A percentile compares a stretch with the other conserved stretches of the same genome.
Evolutionary conservation across 1,284 basidiomycete species (phyloP).

Genomic region (Phellinidium pouzarii): DNA sequence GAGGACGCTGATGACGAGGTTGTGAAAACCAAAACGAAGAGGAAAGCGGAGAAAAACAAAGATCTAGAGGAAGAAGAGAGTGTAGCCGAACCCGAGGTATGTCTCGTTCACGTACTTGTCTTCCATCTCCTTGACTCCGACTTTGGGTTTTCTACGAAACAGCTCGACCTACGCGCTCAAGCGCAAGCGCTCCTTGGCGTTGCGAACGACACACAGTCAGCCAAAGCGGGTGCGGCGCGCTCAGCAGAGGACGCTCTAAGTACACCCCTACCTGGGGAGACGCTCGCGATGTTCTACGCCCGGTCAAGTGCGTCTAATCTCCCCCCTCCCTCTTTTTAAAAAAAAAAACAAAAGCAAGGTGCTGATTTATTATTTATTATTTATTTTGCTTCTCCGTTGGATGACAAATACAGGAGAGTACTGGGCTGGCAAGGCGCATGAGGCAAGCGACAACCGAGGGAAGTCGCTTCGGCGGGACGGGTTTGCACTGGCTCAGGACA

Average conservation of each 20-base stretch:
- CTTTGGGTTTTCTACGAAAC: neutral
- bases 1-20: no score
- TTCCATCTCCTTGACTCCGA: no score
- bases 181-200: conserved; percentile 74
- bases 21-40: no score
- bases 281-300: conserved; percentile 78
- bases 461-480: conserved; percentile 78
- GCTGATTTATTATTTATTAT: neutral
- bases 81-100: conserved; percentile 10
- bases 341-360: no score
- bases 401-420: conserved; percentile 49
- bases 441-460: conserved; percentile 59
- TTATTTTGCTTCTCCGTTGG: neutral
- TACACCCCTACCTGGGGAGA: conserved; percentile 87
- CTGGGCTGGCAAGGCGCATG: conserved; percentile 75
- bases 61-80: conserved; percentile 18
- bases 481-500: conserved; percentile 64
- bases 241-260: conserved; percentile 71
- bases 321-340: neutral
- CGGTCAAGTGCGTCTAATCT: conserved; percentile 52
- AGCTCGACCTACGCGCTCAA: conserved; percentile 52
- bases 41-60: neutral
- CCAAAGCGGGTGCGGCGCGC: conserved; percentile 30
- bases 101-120: no score
- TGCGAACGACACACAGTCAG: conserved; percentile 41